Conservation (phyloP, 306 rosid species). For the Vigna hirtella region DNA sequence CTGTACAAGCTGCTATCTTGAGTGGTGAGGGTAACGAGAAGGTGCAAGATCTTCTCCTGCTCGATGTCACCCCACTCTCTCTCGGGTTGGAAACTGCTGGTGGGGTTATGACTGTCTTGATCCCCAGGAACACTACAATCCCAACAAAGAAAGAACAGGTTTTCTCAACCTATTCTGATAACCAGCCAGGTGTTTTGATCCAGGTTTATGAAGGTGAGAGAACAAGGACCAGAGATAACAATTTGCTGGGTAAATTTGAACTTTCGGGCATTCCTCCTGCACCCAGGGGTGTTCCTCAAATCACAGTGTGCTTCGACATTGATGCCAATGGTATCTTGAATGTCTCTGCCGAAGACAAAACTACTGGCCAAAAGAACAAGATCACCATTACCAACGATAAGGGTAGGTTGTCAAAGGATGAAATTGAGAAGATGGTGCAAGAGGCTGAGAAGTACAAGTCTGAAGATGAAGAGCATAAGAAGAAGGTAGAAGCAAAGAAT, state of each 20-base stretch:
- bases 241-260: conserved; percentile 76
- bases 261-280: conserved; percentile 86
- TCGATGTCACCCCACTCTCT: conserved; percentile 68
- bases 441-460: conserved; percentile 86
- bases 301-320: conserved; percentile 77
- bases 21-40: conserved; percentile 72
- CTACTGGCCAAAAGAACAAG: conserved; percentile 78
- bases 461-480: conserved; percentile 77
- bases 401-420: conserved; percentile 80
- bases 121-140: conserved; percentile 78
- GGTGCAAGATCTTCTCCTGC: conserved; percentile 76
- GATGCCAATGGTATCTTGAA: conserved; percentile 85
- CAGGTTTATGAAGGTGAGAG: conserved; percentile 82
- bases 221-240: conserved; percentile 74
- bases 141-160: conserved; percentile 85
- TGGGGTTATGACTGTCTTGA: conserved; percentile 78
- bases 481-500: conserved; percentile 69
- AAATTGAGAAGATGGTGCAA: conserved; percentile 80
- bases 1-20: conserved; percentile 57
- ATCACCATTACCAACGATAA: conserved; percentile 83
- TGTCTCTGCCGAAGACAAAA: conserved; percentile 76
- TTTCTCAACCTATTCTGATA: conserved; percentile 79
- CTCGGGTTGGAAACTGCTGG: conserved; percentile 78
- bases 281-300: conserved; percentile 81
- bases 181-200: conserved; percentile 84